Base-by-base conservation (phyloP, 73 alveolate species). In the Tetrahymena elliotti region DNA sequence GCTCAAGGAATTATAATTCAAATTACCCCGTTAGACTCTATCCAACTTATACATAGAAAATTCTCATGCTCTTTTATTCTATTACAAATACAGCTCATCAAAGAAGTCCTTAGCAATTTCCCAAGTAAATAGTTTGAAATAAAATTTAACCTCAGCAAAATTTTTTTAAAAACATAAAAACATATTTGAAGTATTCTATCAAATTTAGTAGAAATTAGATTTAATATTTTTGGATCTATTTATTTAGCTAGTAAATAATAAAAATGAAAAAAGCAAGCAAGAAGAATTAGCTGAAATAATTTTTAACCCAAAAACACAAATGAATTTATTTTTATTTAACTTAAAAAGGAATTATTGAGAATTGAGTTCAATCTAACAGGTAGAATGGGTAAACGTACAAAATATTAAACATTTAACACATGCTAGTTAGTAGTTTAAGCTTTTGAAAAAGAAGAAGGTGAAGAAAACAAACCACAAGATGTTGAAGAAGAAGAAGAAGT, bases 361-460 rank as follows among this genome's bases (percentile, higher is more conserved):
- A 94, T 99, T 35, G 97, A 98, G 93, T 94, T 98, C 15, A 97
- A 97, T 13, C 96, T 99, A 35, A 98, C 99, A 34, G 99, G 99
- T 16, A 99, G 97, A 97, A 96, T 97, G 36, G 99, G 99, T 4
- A 98, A 96, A 93, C 97, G 99, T 93, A 99, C 99, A 6, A 99
- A 99, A 96, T 99, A 96, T 97, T 97, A 99, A 95, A 98, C 96
- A 36, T 98, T 98, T 83, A 98, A 98, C 24, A 95, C 97, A 41
- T 98, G 99, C 20, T 96, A 98, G 93, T 97, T 99, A 40, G 99
- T 99, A 37, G 99, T 98, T 0, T 98, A 98, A 93, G 95, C 95
- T 92, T 97, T 94, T 15, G 97, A 95, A 53, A 96, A 95, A 37
- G 95, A 53, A 92, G 97, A 93, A 93, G 68, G 52, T 47, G 82